phyloP scores from a whole-genome alignment of 306 rosid genomes.

The Vigna trinervia region DNA sequence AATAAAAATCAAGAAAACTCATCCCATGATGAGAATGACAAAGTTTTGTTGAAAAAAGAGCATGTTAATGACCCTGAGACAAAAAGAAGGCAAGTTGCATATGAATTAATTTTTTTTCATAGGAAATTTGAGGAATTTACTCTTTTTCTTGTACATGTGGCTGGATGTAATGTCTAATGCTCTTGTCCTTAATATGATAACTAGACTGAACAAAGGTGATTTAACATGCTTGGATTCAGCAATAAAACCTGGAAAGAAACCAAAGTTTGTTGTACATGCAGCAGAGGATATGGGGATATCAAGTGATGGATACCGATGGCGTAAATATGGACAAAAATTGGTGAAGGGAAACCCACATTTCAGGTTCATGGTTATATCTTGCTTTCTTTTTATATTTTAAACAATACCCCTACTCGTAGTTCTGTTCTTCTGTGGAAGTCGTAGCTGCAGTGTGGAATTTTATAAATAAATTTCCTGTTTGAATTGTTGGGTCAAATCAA shows the following conservation, averaged over 20 bases:
- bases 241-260: conserved; percentile 73
- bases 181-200: conserved; percentile 41
- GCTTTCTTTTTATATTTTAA: conserved; percentile 1
- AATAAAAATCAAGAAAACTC: conserved; percentile 58
- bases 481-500: background rate
- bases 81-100: conserved; percentile 68
- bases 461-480: conserved; percentile 1
- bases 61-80: conserved; percentile 56
- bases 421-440: background rate
- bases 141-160: conserved; percentile 16
- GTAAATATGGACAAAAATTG: conserved; percentile 92
- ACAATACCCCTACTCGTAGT: background rate
- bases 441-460: background rate
- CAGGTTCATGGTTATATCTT: conserved; percentile 58
- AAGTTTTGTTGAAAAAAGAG: conserved; percentile 60
- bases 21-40: conserved; percentile 52
- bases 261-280: conserved; percentile 82
- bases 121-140: background rate
- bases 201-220: conserved; percentile 69
- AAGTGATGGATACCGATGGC: conserved; percentile 91
- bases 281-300: conserved; percentile 83
- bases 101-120: conserved; percentile 30
- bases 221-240: conserved; percentile 52
- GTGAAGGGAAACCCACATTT: conserved; percentile 87
- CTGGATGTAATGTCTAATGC: conserved; percentile 33